Conservation (phyloP, 2,329 filamentous ascomycete genomes). For the Sphaerulina vaccinii region DNA sequence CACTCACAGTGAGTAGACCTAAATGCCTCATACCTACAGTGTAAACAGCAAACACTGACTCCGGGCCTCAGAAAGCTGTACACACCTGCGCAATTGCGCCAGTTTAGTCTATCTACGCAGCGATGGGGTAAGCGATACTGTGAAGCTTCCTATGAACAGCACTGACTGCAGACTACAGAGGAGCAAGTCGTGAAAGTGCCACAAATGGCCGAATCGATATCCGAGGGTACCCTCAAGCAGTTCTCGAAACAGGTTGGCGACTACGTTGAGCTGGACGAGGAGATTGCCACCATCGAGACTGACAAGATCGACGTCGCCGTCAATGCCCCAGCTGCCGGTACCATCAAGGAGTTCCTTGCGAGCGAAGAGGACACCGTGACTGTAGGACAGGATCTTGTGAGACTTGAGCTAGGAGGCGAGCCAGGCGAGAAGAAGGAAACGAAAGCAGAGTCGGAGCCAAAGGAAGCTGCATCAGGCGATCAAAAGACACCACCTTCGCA, state of each 20-base stretch:
- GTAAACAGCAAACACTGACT: constrained; percentile 22
- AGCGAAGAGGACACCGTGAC: constrained; percentile 93
- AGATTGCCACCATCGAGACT: constrained; percentile 97
- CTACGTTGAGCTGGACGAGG: constrained; percentile 91
- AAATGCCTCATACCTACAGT: background rate
- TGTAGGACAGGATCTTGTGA: constrained; percentile 88
- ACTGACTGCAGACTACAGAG: constrained; percentile 47
- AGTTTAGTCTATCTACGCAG: constrained; percentile 33
- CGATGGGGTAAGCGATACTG: constrained; percentile 7
- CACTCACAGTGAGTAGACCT: constrained; percentile 24
- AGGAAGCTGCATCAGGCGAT: constrained; percentile 58
- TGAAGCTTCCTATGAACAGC: background rate
- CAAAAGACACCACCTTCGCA: constrained; percentile 47
- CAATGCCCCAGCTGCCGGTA: constrained; percentile 87
- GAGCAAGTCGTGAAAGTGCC: constrained; percentile 90
- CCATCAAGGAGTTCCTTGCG: constrained; percentile 86
- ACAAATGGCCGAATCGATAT: constrained; percentile 98
- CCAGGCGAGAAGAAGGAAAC: constrained; percentile 58
- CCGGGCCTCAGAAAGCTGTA: constrained; percentile 31
- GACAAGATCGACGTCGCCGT: constrained; percentile 99
- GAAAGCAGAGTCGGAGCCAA: constrained; percentile 54
- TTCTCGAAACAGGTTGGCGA: constrained; percentile 93
- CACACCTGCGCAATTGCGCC: constrained; percentile 31
- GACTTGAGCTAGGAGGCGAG: constrained; percentile 72
- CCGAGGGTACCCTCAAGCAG: constrained; percentile 93